A percentile compares a stretch with the other conserved stretches of the same genome.
These are phyloP conservation scores for Groenewaldozyma salmanticensis DNA, from an alignment of 805 yeast species.

Conservation along the genomic window DNA sequence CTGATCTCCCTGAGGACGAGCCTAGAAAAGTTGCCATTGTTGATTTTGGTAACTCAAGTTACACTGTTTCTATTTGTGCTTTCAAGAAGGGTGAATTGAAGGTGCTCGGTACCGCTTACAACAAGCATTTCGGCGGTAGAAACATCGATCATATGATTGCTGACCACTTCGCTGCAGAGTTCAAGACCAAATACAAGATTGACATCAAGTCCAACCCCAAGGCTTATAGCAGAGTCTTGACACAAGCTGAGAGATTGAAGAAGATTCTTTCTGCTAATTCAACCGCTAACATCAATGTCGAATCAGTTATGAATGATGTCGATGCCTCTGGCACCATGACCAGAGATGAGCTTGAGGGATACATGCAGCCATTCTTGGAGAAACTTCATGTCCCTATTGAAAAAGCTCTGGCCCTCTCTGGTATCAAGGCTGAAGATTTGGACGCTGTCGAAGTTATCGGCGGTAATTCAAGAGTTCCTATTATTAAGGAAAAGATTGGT, in stretches of 20 bases:
- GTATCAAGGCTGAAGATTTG: conserved; percentile 58
- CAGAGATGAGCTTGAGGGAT: conserved; percentile 89
- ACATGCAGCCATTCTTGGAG: conserved; percentile 69
- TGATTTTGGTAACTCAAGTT: conserved; percentile 96
- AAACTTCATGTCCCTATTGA: conserved; percentile 72
- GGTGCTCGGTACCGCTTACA: conserved; percentile 83
- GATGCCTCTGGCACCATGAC: conserved; percentile 84
- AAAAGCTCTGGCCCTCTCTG: conserved; percentile 72
- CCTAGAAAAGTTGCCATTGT: conserved; percentile 85
- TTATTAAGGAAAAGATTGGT: conserved; percentile 70
- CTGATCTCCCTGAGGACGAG: conserved; percentile 90
- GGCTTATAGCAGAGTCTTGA: conserved; percentile 86
- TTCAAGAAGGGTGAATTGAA: conserved; percentile 95
- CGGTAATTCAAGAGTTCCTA: conserved; percentile 97
- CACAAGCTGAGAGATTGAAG: conserved; percentile 89
- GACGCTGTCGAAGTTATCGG: conserved; percentile 94
- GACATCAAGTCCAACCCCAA: conserved; percentile 86
- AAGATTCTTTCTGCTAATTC: conserved; percentile 95
- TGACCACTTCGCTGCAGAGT: conserved; percentile 88
- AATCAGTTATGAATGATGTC: conserved; percentile 93
- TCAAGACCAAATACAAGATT: conserved; percentile 85
- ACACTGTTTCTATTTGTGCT: conserved; percentile 80
- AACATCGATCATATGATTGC: conserved; percentile 91
- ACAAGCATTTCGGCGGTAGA: conserved; percentile 98
- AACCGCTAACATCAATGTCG: conserved; percentile 88